A percentile compares a stretch with the other conserved stretches of the same genome.
Conservation (phyloP, 352 stramenopile species). For the Pythium chondricola region DNA sequence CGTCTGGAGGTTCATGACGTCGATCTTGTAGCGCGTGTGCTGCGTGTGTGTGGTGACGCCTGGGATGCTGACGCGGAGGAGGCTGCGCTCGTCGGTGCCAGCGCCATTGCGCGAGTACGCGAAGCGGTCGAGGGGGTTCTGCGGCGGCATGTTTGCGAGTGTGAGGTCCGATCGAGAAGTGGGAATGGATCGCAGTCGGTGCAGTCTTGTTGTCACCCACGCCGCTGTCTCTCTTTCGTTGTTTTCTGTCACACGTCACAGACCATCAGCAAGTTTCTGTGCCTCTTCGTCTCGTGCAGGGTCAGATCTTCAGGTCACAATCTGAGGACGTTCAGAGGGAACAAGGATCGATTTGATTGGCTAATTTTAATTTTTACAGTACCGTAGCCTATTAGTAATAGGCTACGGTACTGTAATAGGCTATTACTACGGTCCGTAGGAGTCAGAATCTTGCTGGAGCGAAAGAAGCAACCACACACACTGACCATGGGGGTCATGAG, state of each 20-base stretch:
- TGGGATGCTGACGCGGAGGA: conserved; percentile 62
- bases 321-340: background rate
- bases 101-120: conserved; percentile 78
- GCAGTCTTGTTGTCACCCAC: background rate
- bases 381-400: no score
- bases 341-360: no score
- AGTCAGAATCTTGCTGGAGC: no score
- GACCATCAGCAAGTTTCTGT: background rate
- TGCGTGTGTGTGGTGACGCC: conserved; percentile 29
- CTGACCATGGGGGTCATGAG: no score
- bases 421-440: no score
- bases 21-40: conserved; percentile 66
- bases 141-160: conserved; percentile 2
- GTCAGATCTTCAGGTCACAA: background rate
- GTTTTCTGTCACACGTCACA: background rate
- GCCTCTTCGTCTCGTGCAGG: conserved; percentile 1
- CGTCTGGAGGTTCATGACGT: conserved; percentile 58
- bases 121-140: conserved; percentile 55
- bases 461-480: no score
- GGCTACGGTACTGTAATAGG: no score
- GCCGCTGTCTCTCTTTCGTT: background rate
- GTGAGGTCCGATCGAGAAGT: background rate
- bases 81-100: conserved; percentile 62
- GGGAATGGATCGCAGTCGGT: background rate
- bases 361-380: no score